Conservation (phyloP, 2,329 filamentous ascomycete species). For the Penicillium sp. region DNA sequence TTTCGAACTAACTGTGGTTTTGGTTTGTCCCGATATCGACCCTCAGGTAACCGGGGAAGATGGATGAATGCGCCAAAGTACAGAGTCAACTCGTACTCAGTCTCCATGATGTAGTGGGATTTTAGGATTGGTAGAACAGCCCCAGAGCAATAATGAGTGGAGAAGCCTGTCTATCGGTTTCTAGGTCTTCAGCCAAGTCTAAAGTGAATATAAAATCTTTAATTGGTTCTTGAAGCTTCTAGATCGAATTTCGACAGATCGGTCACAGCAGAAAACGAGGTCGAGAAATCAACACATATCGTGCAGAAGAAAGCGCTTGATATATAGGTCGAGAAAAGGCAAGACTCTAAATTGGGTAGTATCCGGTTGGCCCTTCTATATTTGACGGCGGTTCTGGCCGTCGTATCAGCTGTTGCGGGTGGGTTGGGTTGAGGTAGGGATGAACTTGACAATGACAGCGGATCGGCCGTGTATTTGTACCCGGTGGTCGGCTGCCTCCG, state of each 20-base stretch:
- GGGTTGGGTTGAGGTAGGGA: neutral
- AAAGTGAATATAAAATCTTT: too few relatives aligned
- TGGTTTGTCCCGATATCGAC: slow-evolving; percentile 1
- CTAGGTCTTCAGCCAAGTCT: neutral
- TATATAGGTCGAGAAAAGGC: neutral
- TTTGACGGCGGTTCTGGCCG: neutral
- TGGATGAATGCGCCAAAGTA: slow-evolving; percentile 66
- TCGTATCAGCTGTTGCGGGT: neutral
- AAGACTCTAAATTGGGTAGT: neutral
- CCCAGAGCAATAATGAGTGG: neutral
- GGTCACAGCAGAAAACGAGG: neutral
- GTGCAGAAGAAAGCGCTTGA: neutral
- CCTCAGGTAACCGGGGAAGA: slow-evolving; percentile 37
- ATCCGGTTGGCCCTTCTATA: slow-evolving; percentile 9
- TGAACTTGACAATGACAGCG: neutral
- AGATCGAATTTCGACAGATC: neutral
- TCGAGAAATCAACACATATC: neutral
- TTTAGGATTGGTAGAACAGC: neutral
- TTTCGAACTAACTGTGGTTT: slow-evolving; percentile 54
- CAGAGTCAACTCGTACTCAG: slow-evolving; percentile 38
- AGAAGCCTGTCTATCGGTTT: neutral
- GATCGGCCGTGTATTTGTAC: slow-evolving; percentile 1
- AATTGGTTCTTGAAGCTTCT: neutral
- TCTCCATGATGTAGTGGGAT: slow-evolving; percentile 2
- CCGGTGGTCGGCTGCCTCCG: slow-evolving; percentile 29